A percentile compares a stretch with the other conserved stretches of the same genome.
These are phyloP conservation scores for Plicaturopsis crispa DNA, from an alignment of 768 basidiomycete species.

Conservation along the genomic window DNA sequence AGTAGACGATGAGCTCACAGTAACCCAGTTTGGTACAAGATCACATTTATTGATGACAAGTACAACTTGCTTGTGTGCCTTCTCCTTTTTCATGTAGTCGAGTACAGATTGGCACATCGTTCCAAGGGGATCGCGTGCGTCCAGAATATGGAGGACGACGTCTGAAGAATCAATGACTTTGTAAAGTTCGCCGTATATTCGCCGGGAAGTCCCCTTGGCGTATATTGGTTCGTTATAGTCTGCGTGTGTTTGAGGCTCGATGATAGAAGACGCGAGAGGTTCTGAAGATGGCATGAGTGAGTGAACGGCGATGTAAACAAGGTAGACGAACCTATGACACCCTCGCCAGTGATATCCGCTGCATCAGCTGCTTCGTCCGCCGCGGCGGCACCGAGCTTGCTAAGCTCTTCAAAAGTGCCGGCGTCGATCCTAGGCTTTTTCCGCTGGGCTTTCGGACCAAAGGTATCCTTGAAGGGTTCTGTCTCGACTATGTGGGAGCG, in stretches of 20 bases:
- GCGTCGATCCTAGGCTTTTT: constrained; percentile 83
- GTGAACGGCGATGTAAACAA: not conserved
- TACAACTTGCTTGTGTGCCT: constrained; percentile 95
- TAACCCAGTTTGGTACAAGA: constrained; percentile 97
- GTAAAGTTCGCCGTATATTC: constrained; percentile 97
- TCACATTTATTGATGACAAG: constrained; percentile 98
- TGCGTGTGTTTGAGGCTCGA: constrained; percentile 58
- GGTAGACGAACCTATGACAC: constrained; percentile 34
- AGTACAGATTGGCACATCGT: constrained; percentile 93
- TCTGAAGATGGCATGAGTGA: constrained; percentile 20
- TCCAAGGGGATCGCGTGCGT: constrained; percentile 92
- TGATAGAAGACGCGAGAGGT: constrained; percentile 38
- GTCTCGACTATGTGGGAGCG: constrained; percentile 92
- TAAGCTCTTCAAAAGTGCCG: constrained; percentile 89
- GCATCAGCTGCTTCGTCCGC: constrained; percentile 45
- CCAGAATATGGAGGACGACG: constrained; percentile 89
- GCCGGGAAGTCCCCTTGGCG: constrained; percentile 88
- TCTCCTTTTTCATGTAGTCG: constrained; percentile 91
- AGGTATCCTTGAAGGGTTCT: constrained; percentile 90
- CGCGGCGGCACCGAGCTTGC: constrained; percentile 52
- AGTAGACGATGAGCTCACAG: constrained; percentile 34
- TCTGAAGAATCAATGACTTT: constrained; percentile 99
- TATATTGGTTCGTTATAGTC: constrained; percentile 88
- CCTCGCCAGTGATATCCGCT: constrained; percentile 27
- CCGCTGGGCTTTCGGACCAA: constrained; percentile 92